A percentile compares a stretch with the other conserved stretches of the same genome.
Conservation (phyloP, 768 basidiomycete species). For the Tricholoma flavovirens region DNA sequence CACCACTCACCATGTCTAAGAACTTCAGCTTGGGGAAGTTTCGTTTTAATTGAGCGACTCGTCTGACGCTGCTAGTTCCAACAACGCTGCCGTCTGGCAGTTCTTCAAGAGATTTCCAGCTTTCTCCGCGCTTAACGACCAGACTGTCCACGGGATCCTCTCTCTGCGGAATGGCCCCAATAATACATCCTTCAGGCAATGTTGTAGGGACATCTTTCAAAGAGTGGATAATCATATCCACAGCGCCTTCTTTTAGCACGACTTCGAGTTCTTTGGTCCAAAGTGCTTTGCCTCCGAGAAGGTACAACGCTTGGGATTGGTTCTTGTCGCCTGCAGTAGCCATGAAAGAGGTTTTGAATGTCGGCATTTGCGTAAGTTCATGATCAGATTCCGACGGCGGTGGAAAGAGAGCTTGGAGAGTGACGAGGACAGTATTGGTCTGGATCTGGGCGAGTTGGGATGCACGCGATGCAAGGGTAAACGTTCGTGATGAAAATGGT, state of each 20-base stretch:
- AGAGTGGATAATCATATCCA: constrained; percentile 91
- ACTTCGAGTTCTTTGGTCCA: constrained; percentile 98
- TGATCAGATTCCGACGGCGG: constrained; percentile 27
- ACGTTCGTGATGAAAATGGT: constrained; percentile 36
- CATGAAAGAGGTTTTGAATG: constrained; percentile 43
- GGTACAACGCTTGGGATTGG: constrained; percentile 79
- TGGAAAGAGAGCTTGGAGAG: constrained; percentile 55
- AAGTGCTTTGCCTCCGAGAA: constrained; percentile 84
- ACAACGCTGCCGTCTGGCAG: constrained; percentile 84
- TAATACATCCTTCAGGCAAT: constrained; percentile 76
- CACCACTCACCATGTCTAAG: constrained; percentile 74
- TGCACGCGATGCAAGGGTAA: constrained; percentile 78
- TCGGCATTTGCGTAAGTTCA: constrained; percentile 21
- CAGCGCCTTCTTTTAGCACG: constrained; percentile 58
- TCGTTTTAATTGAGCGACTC: constrained; percentile 85
- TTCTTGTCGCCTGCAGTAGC: constrained; percentile 84
- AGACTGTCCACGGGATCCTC: constrained; percentile 88
- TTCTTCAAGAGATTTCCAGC: constrained; percentile 72
- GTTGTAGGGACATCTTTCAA: constrained; percentile 92
- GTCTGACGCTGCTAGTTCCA: constrained; percentile 92
- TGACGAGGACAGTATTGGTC: constrained; percentile 70
- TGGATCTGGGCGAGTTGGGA: constrained; percentile 90
- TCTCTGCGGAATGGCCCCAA: constrained; percentile 80
- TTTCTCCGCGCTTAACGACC: constrained; percentile 69
- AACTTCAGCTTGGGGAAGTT: constrained; percentile 73